These are phyloP conservation scores for Fusarium subtropicale DNA, from an alignment of 2,329 filamentous ascomycete genomes.

Conservation along the genomic window DNA sequence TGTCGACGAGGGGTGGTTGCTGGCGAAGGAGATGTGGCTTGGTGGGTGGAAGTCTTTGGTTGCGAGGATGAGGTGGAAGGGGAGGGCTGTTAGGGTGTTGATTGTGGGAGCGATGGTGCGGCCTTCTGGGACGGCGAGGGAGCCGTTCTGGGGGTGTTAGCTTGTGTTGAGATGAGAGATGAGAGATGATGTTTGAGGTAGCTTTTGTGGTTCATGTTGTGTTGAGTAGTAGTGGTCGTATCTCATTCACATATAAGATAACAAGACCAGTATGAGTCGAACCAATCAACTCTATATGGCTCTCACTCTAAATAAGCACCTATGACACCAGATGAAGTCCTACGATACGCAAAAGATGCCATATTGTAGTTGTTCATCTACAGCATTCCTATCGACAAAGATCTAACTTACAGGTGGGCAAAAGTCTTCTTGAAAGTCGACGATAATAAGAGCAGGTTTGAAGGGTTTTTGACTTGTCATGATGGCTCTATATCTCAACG, in stretches of 20 bases:
- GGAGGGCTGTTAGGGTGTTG: constrained; percentile 78
- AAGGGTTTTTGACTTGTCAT: constrained; percentile 48
- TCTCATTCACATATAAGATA: neutral
- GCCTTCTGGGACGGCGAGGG: constrained; percentile 83
- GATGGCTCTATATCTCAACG: rapidly evolving
- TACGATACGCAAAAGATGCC: no score
- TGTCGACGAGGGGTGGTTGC: constrained; percentile 75
- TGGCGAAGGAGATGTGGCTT: constrained; percentile 88
- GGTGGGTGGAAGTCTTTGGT: constrained; percentile 93
- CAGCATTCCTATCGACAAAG: neutral
- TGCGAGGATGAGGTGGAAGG: constrained; percentile 80
- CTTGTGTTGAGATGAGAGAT: neutral
- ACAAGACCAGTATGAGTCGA: neutral
- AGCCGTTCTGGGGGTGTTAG: constrained; percentile 72
- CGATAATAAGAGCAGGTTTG: constrained; percentile 71
- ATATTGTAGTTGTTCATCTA: no score
- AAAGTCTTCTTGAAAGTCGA: constrained; percentile 96
- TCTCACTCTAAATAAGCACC: neutral
- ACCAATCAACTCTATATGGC: no score
- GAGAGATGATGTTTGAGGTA: no score
- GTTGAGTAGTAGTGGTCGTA: neutral
- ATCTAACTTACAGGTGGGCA: constrained; percentile 79
- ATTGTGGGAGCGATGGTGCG: constrained; percentile 76
- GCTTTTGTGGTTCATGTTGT: no score
- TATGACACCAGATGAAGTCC: neutral